Conservation (phyloP, 345 rosid species). For the Crucihimalaya himalaica region DNA sequence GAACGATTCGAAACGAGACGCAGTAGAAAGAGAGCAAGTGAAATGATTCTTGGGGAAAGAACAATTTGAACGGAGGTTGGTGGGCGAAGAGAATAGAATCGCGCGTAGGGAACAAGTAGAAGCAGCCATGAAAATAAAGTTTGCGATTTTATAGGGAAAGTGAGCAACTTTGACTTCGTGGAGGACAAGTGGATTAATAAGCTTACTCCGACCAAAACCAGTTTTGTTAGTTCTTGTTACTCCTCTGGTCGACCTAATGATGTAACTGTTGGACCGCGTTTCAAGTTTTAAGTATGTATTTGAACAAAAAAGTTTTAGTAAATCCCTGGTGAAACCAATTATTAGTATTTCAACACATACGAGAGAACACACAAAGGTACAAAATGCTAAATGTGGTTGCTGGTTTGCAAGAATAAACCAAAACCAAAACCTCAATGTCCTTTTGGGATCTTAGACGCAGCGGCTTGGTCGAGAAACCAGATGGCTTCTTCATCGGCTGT, state of each 20-base stretch:
- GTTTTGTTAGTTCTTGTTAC: not conserved
- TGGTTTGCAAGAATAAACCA: not conserved
- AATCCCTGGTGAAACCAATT: too few relatives aligned
- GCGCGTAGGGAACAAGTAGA: slow-evolving; percentile 33
- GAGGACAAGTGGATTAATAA: slow-evolving; percentile 25
- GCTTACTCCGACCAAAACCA: slow-evolving; percentile 19
- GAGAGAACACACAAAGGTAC: too few relatives aligned
- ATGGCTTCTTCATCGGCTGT: slow-evolving; percentile 64
- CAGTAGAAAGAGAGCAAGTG: slow-evolving; percentile 1
- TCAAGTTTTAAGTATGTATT: too few relatives aligned
- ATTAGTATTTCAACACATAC: too few relatives aligned
- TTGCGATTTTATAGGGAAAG: slow-evolving; percentile 15
- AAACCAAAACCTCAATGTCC: not conserved
- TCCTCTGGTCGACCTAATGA: too few relatives aligned
- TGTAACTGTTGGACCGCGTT: too few relatives aligned
- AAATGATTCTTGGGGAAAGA: not conserved
- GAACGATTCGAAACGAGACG: slow-evolving; percentile 1
- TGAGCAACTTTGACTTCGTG: slow-evolving; percentile 29
- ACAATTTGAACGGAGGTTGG: not conserved
- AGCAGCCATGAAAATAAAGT: slow-evolving; percentile 18
- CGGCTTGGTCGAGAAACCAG: slow-evolving; percentile 75
- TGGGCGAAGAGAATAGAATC: slow-evolving; percentile 31
- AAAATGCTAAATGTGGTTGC: not conserved
- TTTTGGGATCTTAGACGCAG: slow-evolving; percentile 52
- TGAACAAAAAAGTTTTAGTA: too few relatives aligned